Evolutionary conservation across 768 basidiomycete genomes (phyloP), one percentile per base, ranked within the genome.

Genomic region (Russula foetens): DNA sequence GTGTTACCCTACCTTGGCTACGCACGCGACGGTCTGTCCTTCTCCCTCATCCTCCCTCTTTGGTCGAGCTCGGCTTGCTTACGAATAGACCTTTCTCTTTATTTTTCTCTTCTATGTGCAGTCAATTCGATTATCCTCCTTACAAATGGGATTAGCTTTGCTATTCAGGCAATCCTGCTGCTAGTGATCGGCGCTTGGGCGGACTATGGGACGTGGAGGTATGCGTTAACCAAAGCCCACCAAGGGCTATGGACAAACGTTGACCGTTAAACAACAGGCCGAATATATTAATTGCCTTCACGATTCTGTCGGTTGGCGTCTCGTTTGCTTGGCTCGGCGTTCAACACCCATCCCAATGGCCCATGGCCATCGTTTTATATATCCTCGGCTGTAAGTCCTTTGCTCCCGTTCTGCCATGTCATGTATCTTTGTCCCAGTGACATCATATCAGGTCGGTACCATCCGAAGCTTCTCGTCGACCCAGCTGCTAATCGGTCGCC

Each of bases 181-280:
- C 71, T 90, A 24, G 66, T 79, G 14, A 81, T 90, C 29, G 88
- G 88, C 4, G 85, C 86, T 4, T 90, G 88, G 84, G 87, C 88
- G 0, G 88, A 90, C 69, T 91, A 90, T 69, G 88, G 89, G n/a
- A 72, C 74, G 17, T 89, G 87, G 88, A 85, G 85, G 85, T 84
- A 28, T 17, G 44, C 24, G n/a, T 19, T 7, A 14, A 9, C 33
- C 41, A 3, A 15, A n/a, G n/a, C 17, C 28, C 4, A 28, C 7
- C 29, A 19, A 4, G 3, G 9, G n/a, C 7, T 44, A 11, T 43
- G 15, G 17, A 33, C 26, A 15, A 21, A 45, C 28, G 17, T 14
- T 41, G 11, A 49, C 24, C 7, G 12, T 51, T 14, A 58, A 7
- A 29, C 63, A 35, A 48, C 33, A 82, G 87, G 68, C 88, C 88